Conservation (phyloP, 164 flowering plant species). For the Akebia trifoliata region DNA sequence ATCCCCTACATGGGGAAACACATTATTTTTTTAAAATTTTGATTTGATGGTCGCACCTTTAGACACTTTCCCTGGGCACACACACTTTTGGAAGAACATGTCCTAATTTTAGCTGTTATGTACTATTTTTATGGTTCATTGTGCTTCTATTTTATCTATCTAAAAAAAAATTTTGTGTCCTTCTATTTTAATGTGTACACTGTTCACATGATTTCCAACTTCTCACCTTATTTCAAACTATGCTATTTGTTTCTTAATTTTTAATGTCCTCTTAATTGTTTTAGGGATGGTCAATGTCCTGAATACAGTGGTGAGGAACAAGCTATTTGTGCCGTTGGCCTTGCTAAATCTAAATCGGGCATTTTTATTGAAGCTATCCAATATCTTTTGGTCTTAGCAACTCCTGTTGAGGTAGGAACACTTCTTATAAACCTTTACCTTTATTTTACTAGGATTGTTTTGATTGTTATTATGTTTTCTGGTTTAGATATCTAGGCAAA, state of each 20-base stretch:
- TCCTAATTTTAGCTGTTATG: too few species aligned
- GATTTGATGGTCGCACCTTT: too few species aligned
- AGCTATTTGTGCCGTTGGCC: constrained; percentile 95
- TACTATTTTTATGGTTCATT: too few species aligned
- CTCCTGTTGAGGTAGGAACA: constrained; percentile 76
- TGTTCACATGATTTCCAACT: not conserved
- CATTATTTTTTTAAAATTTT: too few species aligned
- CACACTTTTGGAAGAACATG: not conserved
- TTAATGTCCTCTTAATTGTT: constrained; percentile 3
- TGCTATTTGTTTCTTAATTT: constrained; percentile 3
- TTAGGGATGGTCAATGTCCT: constrained; percentile 94
- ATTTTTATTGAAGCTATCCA: constrained; percentile 93
- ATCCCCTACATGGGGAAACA: too few species aligned
- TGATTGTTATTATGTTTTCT: not conserved
- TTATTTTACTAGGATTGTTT: not conserved
- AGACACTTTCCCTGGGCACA: not conserved
- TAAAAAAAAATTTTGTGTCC: too few species aligned
- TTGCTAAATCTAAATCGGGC: constrained; percentile 77
- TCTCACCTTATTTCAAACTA: too few species aligned
- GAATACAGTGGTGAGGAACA: constrained; percentile 93
- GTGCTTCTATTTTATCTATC: too few species aligned
- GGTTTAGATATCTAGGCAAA: not conserved
- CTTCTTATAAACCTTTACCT: not conserved
- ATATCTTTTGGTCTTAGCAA: constrained; percentile 79
- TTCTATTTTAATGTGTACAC: not conserved